Conservation (phyloP, 768 basidiomycete genomes). For the Cystobasidium tubakii region DNA sequence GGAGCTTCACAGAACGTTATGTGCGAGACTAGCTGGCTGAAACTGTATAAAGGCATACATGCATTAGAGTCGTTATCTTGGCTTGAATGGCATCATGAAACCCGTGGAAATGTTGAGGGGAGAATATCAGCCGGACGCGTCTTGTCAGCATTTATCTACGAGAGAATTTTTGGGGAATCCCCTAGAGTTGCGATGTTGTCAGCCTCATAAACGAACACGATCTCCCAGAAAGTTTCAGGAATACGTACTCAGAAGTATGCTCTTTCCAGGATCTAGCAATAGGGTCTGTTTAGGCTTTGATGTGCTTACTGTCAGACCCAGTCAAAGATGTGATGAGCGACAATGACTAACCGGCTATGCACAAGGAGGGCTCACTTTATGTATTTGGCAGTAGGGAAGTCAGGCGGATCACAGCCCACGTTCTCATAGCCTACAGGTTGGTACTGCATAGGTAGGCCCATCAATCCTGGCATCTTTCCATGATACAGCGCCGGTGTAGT, state of each 20-base stretch:
- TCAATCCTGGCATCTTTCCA: too few species aligned
- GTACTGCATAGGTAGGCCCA: slow-evolving; percentile 68
- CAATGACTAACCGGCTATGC: not conserved
- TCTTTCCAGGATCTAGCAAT: slow-evolving; percentile 37
- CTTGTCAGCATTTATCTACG: not conserved
- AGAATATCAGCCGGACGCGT: not conserved
- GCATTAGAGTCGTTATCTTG: too few species aligned
- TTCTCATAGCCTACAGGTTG: slow-evolving; percentile 65
- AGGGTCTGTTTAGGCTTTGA: slow-evolving; percentile 70
- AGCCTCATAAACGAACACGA: not conserved
- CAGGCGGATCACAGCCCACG: slow-evolving; percentile 47
- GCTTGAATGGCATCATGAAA: too few species aligned
- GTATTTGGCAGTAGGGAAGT: slow-evolving; percentile 63
- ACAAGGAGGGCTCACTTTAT: slow-evolving; percentile 51
- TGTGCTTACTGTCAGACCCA: slow-evolving; percentile 49
- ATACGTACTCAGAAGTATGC: not conserved
- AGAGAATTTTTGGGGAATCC: not conserved
- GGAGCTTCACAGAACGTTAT: too few species aligned
- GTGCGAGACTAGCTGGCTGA: too few species aligned
- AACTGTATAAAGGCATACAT: too few species aligned
- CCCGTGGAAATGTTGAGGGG: too few species aligned
- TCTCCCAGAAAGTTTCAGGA: not conserved
- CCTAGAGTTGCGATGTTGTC: not conserved
- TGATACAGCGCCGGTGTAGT: not conserved
- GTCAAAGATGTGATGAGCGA: not conserved